Conservation (phyloP, 495 filamentous ascomycete species). For the Penicillium steckii region DNA sequence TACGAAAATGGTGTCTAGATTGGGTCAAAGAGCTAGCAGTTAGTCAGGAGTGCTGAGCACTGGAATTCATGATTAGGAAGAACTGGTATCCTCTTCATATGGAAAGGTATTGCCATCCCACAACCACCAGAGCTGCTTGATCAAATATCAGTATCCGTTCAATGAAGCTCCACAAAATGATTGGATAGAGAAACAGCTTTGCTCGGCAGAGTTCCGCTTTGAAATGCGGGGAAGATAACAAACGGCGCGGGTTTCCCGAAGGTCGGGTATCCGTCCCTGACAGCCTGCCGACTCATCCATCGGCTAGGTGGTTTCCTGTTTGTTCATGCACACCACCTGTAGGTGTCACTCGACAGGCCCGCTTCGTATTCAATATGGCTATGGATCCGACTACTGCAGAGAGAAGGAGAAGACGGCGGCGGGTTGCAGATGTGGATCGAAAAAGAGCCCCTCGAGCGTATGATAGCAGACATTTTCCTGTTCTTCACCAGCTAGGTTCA, state of each 20-base stretch:
- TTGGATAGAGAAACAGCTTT: too few relatives aligned
- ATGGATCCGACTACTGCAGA: constrained; percentile 3
- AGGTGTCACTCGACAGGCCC: neutral
- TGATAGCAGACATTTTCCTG: neutral
- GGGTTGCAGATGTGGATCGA: constrained; percentile 22
- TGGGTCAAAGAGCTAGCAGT: neutral
- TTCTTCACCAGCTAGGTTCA: neutral
- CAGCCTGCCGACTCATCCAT: neutral
- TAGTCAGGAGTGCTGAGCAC: neutral
- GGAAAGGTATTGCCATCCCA: too few relatives aligned
- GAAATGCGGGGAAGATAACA: constrained; percentile 6
- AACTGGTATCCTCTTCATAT: too few relatives aligned
- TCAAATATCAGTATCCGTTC: too few relatives aligned
- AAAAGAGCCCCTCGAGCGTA: constrained; percentile 23
- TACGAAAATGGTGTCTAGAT: constrained; percentile 6
- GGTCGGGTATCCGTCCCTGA: neutral
- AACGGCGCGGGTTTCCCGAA: neutral
- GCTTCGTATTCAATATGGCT: neutral
- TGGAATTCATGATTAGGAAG: too few relatives aligned
- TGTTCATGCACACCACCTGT: neutral
- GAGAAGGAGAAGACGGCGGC: constrained; percentile 5
- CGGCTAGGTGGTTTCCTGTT: neutral
- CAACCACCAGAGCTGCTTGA: too few relatives aligned
- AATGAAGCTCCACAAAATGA: too few relatives aligned
- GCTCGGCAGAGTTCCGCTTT: neutral